These are phyloP conservation scores for Cercospora citrullina DNA, from an alignment of 2,329 filamentous ascomycete genomes.

Conservation along the genomic window DNA sequence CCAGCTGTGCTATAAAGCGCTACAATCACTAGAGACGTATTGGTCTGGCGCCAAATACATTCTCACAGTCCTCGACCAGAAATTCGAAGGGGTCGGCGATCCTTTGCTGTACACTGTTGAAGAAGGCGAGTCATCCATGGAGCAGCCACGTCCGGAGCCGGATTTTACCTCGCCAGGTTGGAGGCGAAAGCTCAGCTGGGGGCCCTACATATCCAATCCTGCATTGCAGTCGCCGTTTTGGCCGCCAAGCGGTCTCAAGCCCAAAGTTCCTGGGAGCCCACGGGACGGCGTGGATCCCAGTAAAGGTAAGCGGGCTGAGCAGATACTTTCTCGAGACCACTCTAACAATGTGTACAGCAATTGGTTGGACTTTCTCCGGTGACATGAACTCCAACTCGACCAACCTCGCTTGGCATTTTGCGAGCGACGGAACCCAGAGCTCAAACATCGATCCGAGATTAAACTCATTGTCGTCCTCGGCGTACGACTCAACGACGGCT, in stretches of 20 bases:
- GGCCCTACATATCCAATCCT: conserved; percentile 40
- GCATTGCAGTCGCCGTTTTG: conserved; percentile 27
- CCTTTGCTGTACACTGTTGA: conserved; percentile 66
- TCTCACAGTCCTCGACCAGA: conserved; percentile 80
- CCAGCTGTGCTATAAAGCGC: conserved; percentile 78
- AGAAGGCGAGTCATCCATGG: conserved; percentile 72
- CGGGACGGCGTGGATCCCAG: conserved; percentile 48
- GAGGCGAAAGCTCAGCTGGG: conserved; percentile 50
- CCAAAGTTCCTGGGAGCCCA: conserved; percentile 46
- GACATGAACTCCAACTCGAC: conserved; percentile 83
- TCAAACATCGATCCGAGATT: conserved; percentile 23
- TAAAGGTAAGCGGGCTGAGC: conserved; percentile 45
- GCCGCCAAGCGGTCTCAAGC: conserved; percentile 23
- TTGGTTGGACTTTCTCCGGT: conserved; percentile 85
- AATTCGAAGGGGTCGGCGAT: conserved; percentile 82
- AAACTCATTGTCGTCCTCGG: conserved; percentile 20
- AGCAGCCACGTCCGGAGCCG: conserved; percentile 52
- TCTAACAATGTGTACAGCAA: conserved; percentile 41
- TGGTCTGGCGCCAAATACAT: conserved; percentile 90
- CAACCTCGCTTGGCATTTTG: conserved; percentile 78
- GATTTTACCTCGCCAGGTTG: conserved; percentile 55
- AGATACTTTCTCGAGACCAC: conserved; percentile 14
- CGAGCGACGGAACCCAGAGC: conserved; percentile 47
- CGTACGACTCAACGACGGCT: conserved; percentile 16
- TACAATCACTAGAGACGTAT: conserved; percentile 77